A percentile compares a stretch with the other conserved stretches of the same genome.
These are phyloP conservation scores for Penicillium sp. DNA, from an alignment of 2,329 filamentous ascomycete genomes.

Conservation along the genomic window DNA sequence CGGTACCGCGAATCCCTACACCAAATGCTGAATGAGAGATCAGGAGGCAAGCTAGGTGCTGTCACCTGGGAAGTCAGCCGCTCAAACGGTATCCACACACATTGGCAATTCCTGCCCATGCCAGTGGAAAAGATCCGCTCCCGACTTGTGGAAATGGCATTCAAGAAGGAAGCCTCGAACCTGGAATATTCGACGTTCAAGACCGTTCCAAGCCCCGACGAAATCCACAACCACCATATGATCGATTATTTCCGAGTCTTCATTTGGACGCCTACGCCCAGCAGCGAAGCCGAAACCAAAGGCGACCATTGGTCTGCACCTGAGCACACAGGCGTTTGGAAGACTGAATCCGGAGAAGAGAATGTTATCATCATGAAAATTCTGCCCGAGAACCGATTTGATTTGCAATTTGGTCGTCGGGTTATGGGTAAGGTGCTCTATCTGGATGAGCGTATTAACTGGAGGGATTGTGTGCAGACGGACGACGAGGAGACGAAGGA, in stretches of 20 bases:
- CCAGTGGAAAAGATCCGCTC: slow-evolving; percentile 64
- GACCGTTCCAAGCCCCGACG: slow-evolving; percentile 35
- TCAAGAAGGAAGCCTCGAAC: slow-evolving; percentile 85
- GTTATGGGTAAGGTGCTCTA: slow-evolving; percentile 85
- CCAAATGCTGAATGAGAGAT: slow-evolving; percentile 61
- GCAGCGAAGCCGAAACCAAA: not conserved
- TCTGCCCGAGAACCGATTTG: slow-evolving; percentile 70
- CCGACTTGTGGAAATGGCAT: slow-evolving; percentile 80
- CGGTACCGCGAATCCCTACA: slow-evolving; percentile 75
- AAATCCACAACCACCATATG: slow-evolving; percentile 39
- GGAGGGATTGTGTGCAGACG: slow-evolving; percentile 79
- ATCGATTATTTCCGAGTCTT: slow-evolving; percentile 74
- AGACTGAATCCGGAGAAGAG: slow-evolving; percentile 49
- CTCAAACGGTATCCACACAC: slow-evolving; percentile 74
- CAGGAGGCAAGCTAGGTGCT: slow-evolving; percentile 62
- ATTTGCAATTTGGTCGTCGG: slow-evolving; percentile 82
- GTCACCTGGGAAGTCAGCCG: slow-evolving; percentile 94
- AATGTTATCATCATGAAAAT: slow-evolving; percentile 73
- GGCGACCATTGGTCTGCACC: slow-evolving; percentile 7
- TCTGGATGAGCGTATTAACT: slow-evolving; percentile 73
- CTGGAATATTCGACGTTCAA: slow-evolving; percentile 56
- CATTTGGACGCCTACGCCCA: slow-evolving; percentile 59
- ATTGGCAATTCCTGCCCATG: slow-evolving; percentile 90
- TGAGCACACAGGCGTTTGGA: slow-evolving; percentile 1
- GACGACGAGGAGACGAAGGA: slow-evolving; percentile 76